These are phyloP conservation scores for Ogataea hybrid DNA, from an alignment of 1,139 yeast genomes.

Conservation along the genomic window DNA sequence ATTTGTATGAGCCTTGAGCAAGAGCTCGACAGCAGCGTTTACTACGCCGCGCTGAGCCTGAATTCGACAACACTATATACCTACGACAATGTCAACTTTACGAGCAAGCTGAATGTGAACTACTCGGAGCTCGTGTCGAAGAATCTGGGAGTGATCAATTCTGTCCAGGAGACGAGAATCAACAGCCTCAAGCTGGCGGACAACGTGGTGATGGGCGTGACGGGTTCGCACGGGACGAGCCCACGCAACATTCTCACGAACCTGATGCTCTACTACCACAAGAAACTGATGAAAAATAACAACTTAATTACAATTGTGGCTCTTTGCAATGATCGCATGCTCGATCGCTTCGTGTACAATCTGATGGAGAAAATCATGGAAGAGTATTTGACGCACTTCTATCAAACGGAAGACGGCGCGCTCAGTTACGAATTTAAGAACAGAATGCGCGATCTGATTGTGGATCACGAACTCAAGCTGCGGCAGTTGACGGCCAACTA, in stretches of 20 bases:
- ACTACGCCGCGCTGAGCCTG: conserved; percentile 40
- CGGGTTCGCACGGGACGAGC: conserved; percentile 6
- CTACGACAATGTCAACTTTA: conserved; percentile 47
- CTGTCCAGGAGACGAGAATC: conserved; percentile 35
- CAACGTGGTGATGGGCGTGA: conserved; percentile 14
- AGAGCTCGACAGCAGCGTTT: conserved; percentile 15
- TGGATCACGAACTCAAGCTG: conserved; percentile 47
- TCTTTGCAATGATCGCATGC: conserved; percentile 44
- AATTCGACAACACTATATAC: conserved; percentile 58
- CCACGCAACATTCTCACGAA: conserved; percentile 16
- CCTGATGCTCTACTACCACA: conserved; percentile 48
- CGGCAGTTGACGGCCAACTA: conserved; percentile 32
- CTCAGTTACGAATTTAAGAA: conserved; percentile 44
- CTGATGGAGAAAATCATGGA: conserved; percentile 50
- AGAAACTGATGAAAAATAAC: conserved; percentile 41
- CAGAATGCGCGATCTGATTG: conserved; percentile 51
- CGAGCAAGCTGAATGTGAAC: conserved; percentile 42
- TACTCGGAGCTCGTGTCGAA: conserved; percentile 55
- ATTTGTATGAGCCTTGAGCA: conserved; percentile 1
- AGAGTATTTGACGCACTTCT: conserved; percentile 33
- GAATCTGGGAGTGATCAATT: conserved; percentile 52
- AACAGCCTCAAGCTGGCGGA: conserved; percentile 27
- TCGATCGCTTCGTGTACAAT: conserved; percentile 45
- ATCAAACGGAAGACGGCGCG: conserved; percentile 25
- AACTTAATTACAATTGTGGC: conserved; percentile 51